A percentile compares a stretch with the other conserved stretches of the same genome.
Conservation (phyloP, 768 basidiomycete genomes). For the Holtermannia corniformis region DNA sequence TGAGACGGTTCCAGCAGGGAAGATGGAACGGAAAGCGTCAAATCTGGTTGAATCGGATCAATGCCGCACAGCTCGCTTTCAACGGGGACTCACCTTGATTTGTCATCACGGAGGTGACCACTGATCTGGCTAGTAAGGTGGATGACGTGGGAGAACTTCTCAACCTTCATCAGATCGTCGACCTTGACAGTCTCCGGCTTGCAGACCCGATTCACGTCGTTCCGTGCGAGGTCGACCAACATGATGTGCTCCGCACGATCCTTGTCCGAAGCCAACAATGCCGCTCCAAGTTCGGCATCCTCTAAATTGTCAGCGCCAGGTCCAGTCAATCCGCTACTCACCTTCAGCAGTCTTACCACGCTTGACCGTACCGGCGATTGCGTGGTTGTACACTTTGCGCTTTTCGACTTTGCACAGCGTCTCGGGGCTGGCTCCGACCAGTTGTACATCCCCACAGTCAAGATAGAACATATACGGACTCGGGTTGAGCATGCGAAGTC, state of each 20-base stretch:
- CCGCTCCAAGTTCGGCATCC: conserved; percentile 68
- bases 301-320: conserved; percentile 49
- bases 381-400: conserved; percentile 91
- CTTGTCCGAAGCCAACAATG: conserved; percentile 74
- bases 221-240: conserved; percentile 94
- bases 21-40: conserved; percentile 97
- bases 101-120: conserved; percentile 67
- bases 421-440: conserved; percentile 98
- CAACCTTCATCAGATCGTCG: conserved; percentile 82
- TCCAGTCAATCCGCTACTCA: conserved; percentile 41
- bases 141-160: conserved; percentile 97
- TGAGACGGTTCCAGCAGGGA: conserved; percentile 96
- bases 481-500: conserved; percentile 87
- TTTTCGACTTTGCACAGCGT: conserved; percentile 90
- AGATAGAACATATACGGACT: conserved; percentile 99
- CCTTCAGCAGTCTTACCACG: conserved; percentile 79
- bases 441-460: conserved; percentile 82
- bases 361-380: conserved; percentile 89
- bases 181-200: conserved; percentile 90
- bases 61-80: neutral
- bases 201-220: conserved; percentile 97
- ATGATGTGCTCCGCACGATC: conserved; percentile 98
- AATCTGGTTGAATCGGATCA: conserved; percentile 57
- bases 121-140: conserved; percentile 94
- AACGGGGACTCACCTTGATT: conserved; percentile 56